Base-by-base conservation (phyloP, 2,329 filamentous ascomycete genomes). In the Fusarium heterosporum region DNA sequence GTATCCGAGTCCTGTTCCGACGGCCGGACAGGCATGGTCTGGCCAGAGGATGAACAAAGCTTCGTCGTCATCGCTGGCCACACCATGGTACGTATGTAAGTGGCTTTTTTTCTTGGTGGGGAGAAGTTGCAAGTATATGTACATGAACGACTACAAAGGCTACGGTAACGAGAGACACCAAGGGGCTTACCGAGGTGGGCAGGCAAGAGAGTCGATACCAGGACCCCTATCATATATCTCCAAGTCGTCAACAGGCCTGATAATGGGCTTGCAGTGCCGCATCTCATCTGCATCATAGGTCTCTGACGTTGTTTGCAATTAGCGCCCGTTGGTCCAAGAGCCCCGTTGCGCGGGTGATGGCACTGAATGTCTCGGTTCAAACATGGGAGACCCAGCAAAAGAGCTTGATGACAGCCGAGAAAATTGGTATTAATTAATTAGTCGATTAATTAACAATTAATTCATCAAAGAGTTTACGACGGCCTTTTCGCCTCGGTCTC, bases 131-230 rank as follows among this genome's bases (percentile, higher is more conserved):
- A 63, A 58, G 64, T 68, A 68, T 47, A 50, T 42, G 6, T 68
- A 68, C 64, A 47, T 56, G 11, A 2, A 10, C 10, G 12, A 25
- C 32, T 14, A 16, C 25, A 46, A 16, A 26, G 34, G 34, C 55
- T 46, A 22, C 34, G 41, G 25, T 40, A 28, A 32, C 43, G 36
- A 52, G 54, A 45, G 43, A 42, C 32, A 30, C 48, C 53, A 52
- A 52, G 62, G 45, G 34, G 29, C 64, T 68, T 68, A 45, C 65
- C 64, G 43, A 61, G 64, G 66, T 50, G 64, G 64, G 65, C 64
- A 67, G 64, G 64, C 65, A 46, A 39, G 59, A 28, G 48, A 58
- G 26, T 11, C 29, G 39, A 51, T 62, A 17, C n/a, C 26, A 46
- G 34, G 50, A 49, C 61, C 47, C 60, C 55, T 65, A 61, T 61